phyloP scores from a whole-genome alignment of 768 basidiomycete genomes.

The Leccinum sublutescens region DNA sequence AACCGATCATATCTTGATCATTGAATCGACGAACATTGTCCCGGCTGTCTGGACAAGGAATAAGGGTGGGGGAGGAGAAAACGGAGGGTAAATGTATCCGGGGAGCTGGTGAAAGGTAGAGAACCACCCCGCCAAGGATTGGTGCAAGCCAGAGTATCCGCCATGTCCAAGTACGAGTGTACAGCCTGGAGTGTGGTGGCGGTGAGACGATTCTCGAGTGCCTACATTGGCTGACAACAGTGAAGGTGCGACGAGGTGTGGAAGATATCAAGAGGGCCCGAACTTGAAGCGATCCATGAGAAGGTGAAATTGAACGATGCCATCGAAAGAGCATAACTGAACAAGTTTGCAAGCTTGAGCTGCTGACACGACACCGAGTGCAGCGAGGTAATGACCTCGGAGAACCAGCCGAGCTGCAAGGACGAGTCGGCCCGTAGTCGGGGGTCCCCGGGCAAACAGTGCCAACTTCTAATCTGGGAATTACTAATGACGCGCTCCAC shows the following conservation, averaged over 20 bases:
- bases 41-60: slow-evolving; percentile 37
- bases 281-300: slow-evolving; percentile 23
- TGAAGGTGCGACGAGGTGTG: slow-evolving; percentile 28
- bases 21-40: slow-evolving; percentile 18
- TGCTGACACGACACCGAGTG: slow-evolving; percentile 39
- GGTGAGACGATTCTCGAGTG: slow-evolving; percentile 12
- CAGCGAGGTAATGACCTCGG: slow-evolving; percentile 52
- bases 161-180: slow-evolving; percentile 29
- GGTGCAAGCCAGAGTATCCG: slow-evolving; percentile 53
- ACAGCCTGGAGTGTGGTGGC: slow-evolving; percentile 16
- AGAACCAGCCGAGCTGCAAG: slow-evolving; percentile 35
- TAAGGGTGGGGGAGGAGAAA: slow-evolving; percentile 50
- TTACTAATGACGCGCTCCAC: too few species aligned
- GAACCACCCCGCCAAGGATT: slow-evolving; percentile 49
- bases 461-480: too few species aligned
- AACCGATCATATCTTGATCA: slow-evolving; percentile 47
- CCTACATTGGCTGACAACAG: slow-evolving; percentile 2
- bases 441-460: too few species aligned
- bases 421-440: too few species aligned
- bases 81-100: slow-evolving; percentile 44
- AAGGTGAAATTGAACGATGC: slow-evolving; percentile 24
- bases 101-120: slow-evolving; percentile 47
- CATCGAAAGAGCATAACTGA: slow-evolving; percentile 32
- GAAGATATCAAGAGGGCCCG: slow-evolving; percentile 9
- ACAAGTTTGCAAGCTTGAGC: slow-evolving; percentile 26